Base-by-base conservation (phyloP, 2,329 filamentous ascomycete species). In the Aspergillus sp. region DNA sequence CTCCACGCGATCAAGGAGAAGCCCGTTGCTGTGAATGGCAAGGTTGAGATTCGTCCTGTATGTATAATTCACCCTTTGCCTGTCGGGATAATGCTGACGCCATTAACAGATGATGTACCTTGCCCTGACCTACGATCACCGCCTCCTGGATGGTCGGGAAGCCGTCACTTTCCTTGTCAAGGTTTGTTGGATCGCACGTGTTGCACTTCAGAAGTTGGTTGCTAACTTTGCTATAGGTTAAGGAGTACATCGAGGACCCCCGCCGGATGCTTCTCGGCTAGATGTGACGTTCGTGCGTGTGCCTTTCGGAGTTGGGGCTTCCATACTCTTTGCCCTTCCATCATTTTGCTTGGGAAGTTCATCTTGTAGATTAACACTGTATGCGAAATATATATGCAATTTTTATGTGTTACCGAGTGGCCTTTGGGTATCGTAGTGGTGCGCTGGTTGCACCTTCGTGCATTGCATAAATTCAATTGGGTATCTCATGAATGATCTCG, bases 1-100 rank as follows among this genome's bases (percentile, higher is more conserved):
- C 86, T 97, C 19, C 93, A 99, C 72, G 91, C 93, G 44, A 97
- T 97, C 76, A 99, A 99, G 80, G 91, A 99, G 50, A 89, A 88
- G 66, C 86, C 93, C 2, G 86, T 97, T 48, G 93, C 83, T 21
- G 81, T 97, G 57, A 91, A 97, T 67, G 94, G 94, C 68, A 95
- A 97, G 79, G 81, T 97, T 53, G 92, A 97, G 74, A 89, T 96
- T 63, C 85, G 94, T 61, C 94, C 94, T 19, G 81, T 83, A 73
- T 60, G 78, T 49, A 13, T 32, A 13, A 20, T 41, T 29, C 17
- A 6, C 20, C 1, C 9, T 31, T 9, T 29, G 10, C 44, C 36
- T 9, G 13, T 19, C 31, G 40, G 14, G 29, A 9, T 36, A 17
- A 14, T 48, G 17, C 59, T 65, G 19, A 66, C 56, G 19, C 16